A percentile compares a stretch with the other conserved stretches of the same genome.
Conservation (phyloP, 164 flowering plant genomes). For the Hamamelis virginiana region DNA sequence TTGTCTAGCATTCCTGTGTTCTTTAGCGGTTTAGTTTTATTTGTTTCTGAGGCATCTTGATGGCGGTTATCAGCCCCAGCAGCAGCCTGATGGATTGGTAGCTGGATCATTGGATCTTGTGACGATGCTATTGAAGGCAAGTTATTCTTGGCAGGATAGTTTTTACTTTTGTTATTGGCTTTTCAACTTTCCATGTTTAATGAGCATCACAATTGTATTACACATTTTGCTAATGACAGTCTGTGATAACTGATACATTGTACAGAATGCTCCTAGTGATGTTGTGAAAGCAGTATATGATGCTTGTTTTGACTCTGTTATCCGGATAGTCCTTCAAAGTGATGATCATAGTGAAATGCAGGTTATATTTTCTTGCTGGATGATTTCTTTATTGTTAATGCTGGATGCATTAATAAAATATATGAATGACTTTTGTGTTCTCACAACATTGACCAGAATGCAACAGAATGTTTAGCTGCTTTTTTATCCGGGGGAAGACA, state of each 20-base stretch:
- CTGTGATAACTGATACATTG: constrained; percentile 10
- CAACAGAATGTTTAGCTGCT: constrained; percentile 90
- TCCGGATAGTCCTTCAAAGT: constrained; percentile 66
- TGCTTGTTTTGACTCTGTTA: constrained; percentile 70
- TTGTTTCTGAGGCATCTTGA: constrained; percentile 20
- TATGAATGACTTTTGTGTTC: constrained; percentile 1
- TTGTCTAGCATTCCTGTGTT: neutral
- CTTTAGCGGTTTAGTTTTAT: constrained; percentile 2
- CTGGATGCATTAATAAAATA: neutral
- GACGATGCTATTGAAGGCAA: constrained; percentile 89
- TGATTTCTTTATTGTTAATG: no score
- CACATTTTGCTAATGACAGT: constrained; percentile 20
- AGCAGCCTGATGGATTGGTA: constrained; percentile 83
- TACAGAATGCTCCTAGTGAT: constrained; percentile 83
- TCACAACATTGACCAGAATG: constrained; percentile 57
- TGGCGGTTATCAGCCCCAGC: constrained; percentile 62
- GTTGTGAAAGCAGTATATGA: constrained; percentile 69
- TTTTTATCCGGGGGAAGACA: constrained; percentile 71
- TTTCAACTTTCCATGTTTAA: neutral
- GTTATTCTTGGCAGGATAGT: constrained; percentile 11
- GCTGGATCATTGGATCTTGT: constrained; percentile 90
- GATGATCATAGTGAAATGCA: constrained; percentile 93
- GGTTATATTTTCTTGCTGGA: no score
- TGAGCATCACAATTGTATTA: neutral
- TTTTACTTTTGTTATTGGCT: neutral